Evolutionary conservation across 495 filamentous ascomycete genomes (phyloP).

Genomic region (Xylaria bambusicola): DNA sequence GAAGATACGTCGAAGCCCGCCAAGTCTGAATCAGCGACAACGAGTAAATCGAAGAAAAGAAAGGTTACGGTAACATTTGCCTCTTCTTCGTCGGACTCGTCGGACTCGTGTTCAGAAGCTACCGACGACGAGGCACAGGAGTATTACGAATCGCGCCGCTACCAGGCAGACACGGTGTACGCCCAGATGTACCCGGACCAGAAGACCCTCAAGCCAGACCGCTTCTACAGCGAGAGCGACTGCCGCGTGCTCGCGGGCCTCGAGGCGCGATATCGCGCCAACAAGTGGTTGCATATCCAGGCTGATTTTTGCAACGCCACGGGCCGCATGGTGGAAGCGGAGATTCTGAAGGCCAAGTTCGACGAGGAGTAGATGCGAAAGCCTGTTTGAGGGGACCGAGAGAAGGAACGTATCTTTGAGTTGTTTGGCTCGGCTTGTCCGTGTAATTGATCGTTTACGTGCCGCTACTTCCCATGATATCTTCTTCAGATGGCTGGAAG

Average conservation of each 20-base stretch:
- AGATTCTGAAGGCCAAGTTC: slow-evolving; percentile 38
- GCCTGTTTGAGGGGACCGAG: too few relatives aligned
- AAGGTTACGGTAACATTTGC: neutral
- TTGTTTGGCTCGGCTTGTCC: too few relatives aligned
- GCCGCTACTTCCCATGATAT: too few relatives aligned
- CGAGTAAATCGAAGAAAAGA: slow-evolving; percentile 4
- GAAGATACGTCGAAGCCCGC: neutral
- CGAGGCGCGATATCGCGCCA: slow-evolving; percentile 25
- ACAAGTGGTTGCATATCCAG: slow-evolving; percentile 37
- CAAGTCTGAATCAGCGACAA: neutral
- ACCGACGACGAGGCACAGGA: neutral
- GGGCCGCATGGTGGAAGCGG: slow-evolving; percentile 32
- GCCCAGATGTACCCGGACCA: slow-evolving; percentile 2
- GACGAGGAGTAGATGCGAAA: slow-evolving; percentile 11
- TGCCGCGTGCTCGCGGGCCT: slow-evolving; percentile 33
- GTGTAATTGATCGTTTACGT: too few relatives aligned
- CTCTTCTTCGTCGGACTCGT: slow-evolving; percentile 1
- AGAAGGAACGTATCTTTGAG: too few relatives aligned
- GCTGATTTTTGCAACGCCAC: slow-evolving; percentile 39
- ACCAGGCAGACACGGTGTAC: slow-evolving; percentile 13
- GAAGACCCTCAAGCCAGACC: slow-evolving; percentile 26
- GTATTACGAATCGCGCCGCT: slow-evolving; percentile 6
- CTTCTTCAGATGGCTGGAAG: too few relatives aligned
- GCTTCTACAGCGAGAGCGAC: slow-evolving; percentile 29
- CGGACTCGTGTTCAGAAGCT: neutral